Base-by-base conservation (phyloP, 108 stramenopile species). In the Seminavis robusta region DNA sequence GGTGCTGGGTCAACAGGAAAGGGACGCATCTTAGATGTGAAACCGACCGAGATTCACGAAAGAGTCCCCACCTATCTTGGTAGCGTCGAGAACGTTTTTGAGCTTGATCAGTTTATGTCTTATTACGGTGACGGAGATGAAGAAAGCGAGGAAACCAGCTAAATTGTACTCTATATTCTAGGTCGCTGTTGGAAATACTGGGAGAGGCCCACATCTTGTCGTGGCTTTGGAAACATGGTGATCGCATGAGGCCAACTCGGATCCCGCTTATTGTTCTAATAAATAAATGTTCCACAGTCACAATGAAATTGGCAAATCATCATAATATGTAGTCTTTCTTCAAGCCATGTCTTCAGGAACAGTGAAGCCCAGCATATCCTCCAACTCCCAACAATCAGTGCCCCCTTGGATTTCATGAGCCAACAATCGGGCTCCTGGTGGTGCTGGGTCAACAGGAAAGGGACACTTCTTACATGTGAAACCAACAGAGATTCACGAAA, bases 1-100 rank as follows among this genome's bases (percentile, higher is more conserved):
- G 98, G 98, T 4, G 83, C 86, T 4, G 96, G 88, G 2, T 92
- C 90, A 40, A 97, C 97, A 0, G 98, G 97, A 39, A 50, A 24
- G n/a, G 86, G 85, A 34, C 67, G 88, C 37, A 84, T 94, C 46
- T 61, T 94, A 30, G 89, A 88, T 60, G 83, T 94, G 31, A 54
- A 74, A 52, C 87, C 92, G 10, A 84, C 67, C 9, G 70, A 79
- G 33, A 94, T 98, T 47, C 99, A 99, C 72, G 87, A 93, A 48
- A 21, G 97, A 16, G 83, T 86, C 0, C 94, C 94, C 6, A 79
- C 86, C 11, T 95, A 83, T 59, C 39, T 92, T 20, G 94, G 94
- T 17, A 86, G 83, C 44, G 63, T 80, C 8, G 88, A 92, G 50
- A 92, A 95, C 68, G 86, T 95, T 1, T 88, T 73, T 61, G 94